Evolutionary conservation across 2,329 filamentous ascomycete species (phyloP), one percentile per base, ranked within the genome.

Genomic region (Pezicula radicicola): DNA sequence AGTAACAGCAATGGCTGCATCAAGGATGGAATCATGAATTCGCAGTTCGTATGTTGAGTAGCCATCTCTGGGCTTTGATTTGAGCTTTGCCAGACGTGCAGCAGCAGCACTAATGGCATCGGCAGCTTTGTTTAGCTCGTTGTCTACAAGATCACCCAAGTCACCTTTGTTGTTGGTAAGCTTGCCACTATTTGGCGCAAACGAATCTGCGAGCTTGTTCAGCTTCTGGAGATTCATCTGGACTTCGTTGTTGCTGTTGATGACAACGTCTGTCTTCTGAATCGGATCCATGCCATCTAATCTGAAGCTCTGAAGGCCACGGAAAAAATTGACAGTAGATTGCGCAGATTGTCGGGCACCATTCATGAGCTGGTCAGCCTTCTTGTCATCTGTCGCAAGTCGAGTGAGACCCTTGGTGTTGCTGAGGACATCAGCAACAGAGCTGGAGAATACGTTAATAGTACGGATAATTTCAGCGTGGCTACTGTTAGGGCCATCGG

Each of bases 21-120:
- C 91, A 45, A 99, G 79, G 59, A 99, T 97, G 1, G 88, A 89
- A 68, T 97, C 94, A 73, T 97, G 91, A 62, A 99, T 95, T 69
- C 89, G 91, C 57, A 99, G 83, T 72, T 97, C 93, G 72, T 97
- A 97, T 0, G 93, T 97, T 6, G 91, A 92, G 76, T 93, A 97
- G 12, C 89, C 88, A 61, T 97, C 94, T 50, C 91, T 85, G n/a
- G 92, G 91, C 78, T 97, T 97, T 74, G 92, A 97, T 80, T 86
- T 92, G 59, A 99, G 79, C 73, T 95, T 97, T 55, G 88, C 88
- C 21, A 99, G 81, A 48, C 94, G 88, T 51, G 91, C 89, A 0
- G 91, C 89, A 0, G 94, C 94, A 10, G 92, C 93, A 7, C 93
- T 91, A 63, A 99, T 97, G 51, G 94, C 94, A 66, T 96, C 90